Percentiles rank a stretch among this genome's conserved stretches.
Conservation (phyloP, 148 eudicot genomes). For the Diospyros kaki region DNA sequence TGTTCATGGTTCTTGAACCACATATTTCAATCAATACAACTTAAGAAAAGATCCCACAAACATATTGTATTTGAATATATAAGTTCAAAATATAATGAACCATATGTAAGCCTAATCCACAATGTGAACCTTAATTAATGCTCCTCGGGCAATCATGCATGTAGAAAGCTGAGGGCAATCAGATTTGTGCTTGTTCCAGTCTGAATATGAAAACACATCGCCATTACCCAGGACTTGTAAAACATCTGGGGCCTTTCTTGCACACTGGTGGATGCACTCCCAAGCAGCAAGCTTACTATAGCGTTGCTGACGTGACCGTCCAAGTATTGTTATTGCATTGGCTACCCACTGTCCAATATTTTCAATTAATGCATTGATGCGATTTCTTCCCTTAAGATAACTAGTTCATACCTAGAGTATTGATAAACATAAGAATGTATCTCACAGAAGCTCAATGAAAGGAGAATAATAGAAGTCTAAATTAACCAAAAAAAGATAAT, state of each 20-base stretch:
- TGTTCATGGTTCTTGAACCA: conserved; percentile 1
- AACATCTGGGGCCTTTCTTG: conserved; percentile 54
- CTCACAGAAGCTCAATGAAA: conserved; percentile 5
- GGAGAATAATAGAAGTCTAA: background rate
- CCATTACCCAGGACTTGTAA: conserved; percentile 93
- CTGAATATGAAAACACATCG: conserved; percentile 78
- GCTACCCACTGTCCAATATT: conserved; percentile 90
- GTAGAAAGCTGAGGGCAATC: conserved; percentile 85
- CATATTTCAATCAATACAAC: background rate
- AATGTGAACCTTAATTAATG: conserved; percentile 71
- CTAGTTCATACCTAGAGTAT: conserved; percentile 84
- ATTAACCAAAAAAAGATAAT: too few relatives aligned
- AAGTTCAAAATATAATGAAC: background rate
- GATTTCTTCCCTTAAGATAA: conserved; percentile 85
- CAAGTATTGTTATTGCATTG: conserved; percentile 83
- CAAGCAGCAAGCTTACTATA: conserved; percentile 97
- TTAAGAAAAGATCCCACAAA: background rate
- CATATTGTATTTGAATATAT: background rate
- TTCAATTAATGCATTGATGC: conserved; percentile 64
- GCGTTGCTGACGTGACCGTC: conserved; percentile 93
- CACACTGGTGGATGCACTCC: conserved; percentile 75
- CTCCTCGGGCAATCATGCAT: conserved; percentile 97
- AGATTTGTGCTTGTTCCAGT: conserved; percentile 78
- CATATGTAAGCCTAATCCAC: background rate
- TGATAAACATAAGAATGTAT: background rate